Evolutionary conservation across 805 yeast species (phyloP), one percentile per base, ranked within the genome.

Genomic region (Candida odintsovae): DNA sequence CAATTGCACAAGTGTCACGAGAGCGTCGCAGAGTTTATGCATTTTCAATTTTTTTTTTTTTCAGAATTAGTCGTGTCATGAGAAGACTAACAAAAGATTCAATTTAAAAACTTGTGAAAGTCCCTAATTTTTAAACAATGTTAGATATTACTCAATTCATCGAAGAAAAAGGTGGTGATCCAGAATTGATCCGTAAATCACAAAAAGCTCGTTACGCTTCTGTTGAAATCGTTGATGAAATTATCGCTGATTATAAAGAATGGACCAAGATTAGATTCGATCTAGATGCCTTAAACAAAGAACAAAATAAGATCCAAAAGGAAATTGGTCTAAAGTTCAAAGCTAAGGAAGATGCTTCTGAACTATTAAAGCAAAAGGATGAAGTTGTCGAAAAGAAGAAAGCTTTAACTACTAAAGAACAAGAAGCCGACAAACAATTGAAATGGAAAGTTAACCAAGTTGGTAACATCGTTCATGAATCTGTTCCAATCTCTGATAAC

Each of bases 161-260:
- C 58, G 96, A 83, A 58, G 99, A 94, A 65, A 92, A 90, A 71
- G 99, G 99, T 49, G 99, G 99, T 52, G 80, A 90, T 67, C 97
- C 99, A 38, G 92, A 90, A 57, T 73, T 73, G 45, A 89, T 94
- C 65, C 85, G 85, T 66, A 79, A 73, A 62, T 90, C 97, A 35
- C 99, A 94, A 70, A 81, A 73, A 67, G 96, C 95, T 52, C 89
- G 99, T 75, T 96, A 95, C 51, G 98, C 80, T 58, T 73, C 94
- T 31, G 98, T 90, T 44, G 99, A 94, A 69, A 63, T 94, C 44
- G 98, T 94, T 44, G 99, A 94, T 66, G 97, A 92, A 71, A 90
- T 94, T 66, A 88, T 94, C 64, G 76, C 72, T 52, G 96, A 84
- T 57, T 94, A 94, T 77, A 87, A 86, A 70, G 82, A 80, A 50